These are phyloP conservation scores for Monsonia emarginata DNA, from an alignment of 441 rosid genomes.

Conservation along the genomic window DNA sequence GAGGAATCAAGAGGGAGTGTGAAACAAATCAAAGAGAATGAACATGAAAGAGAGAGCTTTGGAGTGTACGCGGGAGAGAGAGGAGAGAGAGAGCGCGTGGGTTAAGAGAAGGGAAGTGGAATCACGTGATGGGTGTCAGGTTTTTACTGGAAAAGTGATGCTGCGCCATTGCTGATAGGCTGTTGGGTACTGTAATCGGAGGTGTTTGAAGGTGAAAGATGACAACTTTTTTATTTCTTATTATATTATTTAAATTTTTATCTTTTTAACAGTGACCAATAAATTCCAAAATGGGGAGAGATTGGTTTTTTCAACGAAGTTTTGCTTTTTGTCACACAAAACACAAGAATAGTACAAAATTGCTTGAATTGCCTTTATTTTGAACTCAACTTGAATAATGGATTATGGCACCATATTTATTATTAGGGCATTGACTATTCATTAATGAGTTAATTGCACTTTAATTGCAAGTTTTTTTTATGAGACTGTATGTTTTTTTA, in stretches of 20 bases:
- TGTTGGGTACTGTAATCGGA: slow-evolving; percentile 4
- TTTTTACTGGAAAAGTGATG: slow-evolving; percentile 14
- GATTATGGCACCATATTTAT: background rate
- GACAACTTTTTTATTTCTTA: background rate
- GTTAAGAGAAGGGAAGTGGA: slow-evolving; percentile 15
- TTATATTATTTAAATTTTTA: background rate
- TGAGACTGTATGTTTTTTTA: background rate
- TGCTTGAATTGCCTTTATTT: slow-evolving; percentile 1
- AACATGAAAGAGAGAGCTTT: slow-evolving; percentile 25
- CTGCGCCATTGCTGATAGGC: background rate
- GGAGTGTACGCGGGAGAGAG: slow-evolving; percentile 21
- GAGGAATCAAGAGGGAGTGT: slow-evolving; percentile 17
- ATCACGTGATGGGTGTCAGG: slow-evolving; percentile 64
- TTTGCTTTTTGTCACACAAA: slow-evolving; percentile 4
- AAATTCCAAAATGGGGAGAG: background rate
- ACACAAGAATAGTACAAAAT: background rate
- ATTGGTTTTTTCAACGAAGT: slow-evolving; percentile 1
- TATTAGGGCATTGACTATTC: background rate
- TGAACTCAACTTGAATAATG: background rate
- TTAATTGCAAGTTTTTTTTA: no score
- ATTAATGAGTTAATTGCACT: background rate
- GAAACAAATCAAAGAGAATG: slow-evolving; percentile 19
- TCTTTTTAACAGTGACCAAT: background rate
- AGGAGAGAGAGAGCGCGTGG: slow-evolving; percentile 1
- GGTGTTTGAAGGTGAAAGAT: slow-evolving; percentile 17